These are phyloP conservation scores for Herpetospermum pedunculosum DNA, from an alignment of 306 rosid species.

Conservation along the genomic window DNA sequence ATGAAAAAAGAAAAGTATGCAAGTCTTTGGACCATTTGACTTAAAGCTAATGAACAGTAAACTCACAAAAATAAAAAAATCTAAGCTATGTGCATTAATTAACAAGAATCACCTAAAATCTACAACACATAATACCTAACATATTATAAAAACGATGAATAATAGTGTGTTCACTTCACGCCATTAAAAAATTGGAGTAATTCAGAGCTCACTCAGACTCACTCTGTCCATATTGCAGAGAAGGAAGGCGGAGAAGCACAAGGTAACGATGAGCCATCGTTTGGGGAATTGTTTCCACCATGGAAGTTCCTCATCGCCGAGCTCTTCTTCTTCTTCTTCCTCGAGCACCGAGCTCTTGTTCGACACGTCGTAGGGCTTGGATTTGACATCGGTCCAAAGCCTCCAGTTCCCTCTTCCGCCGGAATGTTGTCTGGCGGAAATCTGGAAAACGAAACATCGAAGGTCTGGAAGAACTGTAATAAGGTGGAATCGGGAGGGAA, in stretches of 20 bases:
- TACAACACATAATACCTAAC: not conserved
- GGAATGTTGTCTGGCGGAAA: slow-evolving; percentile 11
- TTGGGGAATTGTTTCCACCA: slow-evolving; percentile 82
- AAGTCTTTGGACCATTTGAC: not conserved
- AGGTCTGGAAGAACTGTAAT: slow-evolving; percentile 2
- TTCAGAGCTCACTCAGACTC: slow-evolving; percentile 21
- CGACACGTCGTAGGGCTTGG: slow-evolving; percentile 36
- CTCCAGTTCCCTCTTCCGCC: slow-evolving; percentile 24
- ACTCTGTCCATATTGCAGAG: slow-evolving; percentile 99
- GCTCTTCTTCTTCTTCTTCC: slow-evolving; percentile 17
- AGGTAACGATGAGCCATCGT: slow-evolving; percentile 85
- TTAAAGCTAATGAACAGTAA: not conserved
- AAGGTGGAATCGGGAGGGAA: slow-evolving; percentile 3
- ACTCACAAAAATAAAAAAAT: not conserved
- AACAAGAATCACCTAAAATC: not conserved
- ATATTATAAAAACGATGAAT: not conserved
- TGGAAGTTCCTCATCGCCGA: slow-evolving; percentile 27
- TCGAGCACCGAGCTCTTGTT: slow-evolving; percentile 9
- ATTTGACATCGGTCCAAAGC: slow-evolving; percentile 53
- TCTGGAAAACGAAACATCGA: slow-evolving; percentile 14
- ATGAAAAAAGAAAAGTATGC: not conserved
- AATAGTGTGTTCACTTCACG: not conserved
- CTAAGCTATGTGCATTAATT: not conserved
- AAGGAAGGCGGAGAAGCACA: slow-evolving; percentile 86
- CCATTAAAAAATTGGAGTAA: not conserved